phyloP scores from a whole-genome alignment of 148 eudicot species.

The Rhododendron henanense region DNA sequence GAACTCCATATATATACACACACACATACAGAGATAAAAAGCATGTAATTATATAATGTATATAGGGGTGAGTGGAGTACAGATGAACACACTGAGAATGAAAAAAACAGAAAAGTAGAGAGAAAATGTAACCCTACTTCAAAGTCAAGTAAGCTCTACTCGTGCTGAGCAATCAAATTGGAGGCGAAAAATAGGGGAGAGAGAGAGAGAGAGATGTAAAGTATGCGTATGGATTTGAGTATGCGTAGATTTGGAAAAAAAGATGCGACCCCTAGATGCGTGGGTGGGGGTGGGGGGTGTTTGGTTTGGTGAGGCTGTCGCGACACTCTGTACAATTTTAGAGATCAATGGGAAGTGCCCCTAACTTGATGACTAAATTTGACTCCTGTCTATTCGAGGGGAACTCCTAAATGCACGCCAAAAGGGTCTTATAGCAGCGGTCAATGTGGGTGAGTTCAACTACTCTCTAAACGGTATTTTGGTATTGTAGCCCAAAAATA shows the following conservation, averaged over 20 bases:
- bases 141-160: neutral
- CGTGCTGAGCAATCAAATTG: conserved; percentile 2
- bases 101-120: neutral
- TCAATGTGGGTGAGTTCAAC: too few relatives aligned
- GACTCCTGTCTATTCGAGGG: neutral
- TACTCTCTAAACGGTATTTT: too few relatives aligned
- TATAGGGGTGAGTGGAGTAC: conserved; percentile 14
- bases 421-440: neutral
- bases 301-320: neutral
- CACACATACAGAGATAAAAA: neutral
- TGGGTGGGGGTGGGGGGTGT: neutral
- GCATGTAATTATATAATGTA: neutral
- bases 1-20: neutral
- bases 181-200: neutral
- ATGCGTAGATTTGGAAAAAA: neutral
- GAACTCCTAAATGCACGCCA: neutral
- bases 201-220: neutral
- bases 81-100: neutral
- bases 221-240: neutral
- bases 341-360: neutral
- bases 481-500: too few relatives aligned
- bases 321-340: neutral
- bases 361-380: neutral
- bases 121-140: conserved; percentile 6
- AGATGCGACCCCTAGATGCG: neutral